Conservation (phyloP, 2,329 filamentous ascomycete species). For the Orbilia oligospora region DNA sequence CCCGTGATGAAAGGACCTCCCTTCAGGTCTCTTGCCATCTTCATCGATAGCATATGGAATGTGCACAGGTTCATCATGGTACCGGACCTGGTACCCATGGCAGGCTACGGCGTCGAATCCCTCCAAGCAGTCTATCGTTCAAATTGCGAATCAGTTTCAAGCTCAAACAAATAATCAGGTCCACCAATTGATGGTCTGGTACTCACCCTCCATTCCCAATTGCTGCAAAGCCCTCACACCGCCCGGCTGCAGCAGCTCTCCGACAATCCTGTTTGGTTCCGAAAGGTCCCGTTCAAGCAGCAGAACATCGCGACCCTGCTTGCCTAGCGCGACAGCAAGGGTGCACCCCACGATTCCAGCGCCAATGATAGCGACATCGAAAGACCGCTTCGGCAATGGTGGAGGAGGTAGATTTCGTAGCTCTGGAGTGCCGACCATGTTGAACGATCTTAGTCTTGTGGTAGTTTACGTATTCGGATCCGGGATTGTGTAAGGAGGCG, state of each 20-base stretch:
- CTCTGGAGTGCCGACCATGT: slow-evolving; percentile 57
- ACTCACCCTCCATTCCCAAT: slow-evolving; percentile 76
- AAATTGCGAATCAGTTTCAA: slow-evolving; percentile 41
- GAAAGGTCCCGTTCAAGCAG: slow-evolving; percentile 90
- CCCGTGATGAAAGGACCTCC: slow-evolving; percentile 91
- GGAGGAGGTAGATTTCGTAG: slow-evolving; percentile 55
- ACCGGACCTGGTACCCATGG: slow-evolving; percentile 89
- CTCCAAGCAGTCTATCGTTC: slow-evolving; percentile 78
- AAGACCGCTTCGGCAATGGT: slow-evolving; percentile 56
- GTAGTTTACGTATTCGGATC: neutral
- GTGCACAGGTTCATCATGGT: slow-evolving; percentile 78
- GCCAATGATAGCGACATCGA: slow-evolving; percentile 90
- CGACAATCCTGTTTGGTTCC: slow-evolving; percentile 95
- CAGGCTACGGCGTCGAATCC: slow-evolving; percentile 88
- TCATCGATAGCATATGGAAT: slow-evolving; percentile 80
- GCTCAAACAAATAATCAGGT: slow-evolving; percentile 2
- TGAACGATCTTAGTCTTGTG: slow-evolving; percentile 29
- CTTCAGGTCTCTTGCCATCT: slow-evolving; percentile 75
- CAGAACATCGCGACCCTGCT: slow-evolving; percentile 90
- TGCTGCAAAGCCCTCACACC: slow-evolving; percentile 84
- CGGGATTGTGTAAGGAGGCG: neutral
- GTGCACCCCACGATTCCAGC: slow-evolving; percentile 92
- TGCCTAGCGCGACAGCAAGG: slow-evolving; percentile 84
- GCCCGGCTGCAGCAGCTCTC: slow-evolving; percentile 93
- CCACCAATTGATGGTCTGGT: slow-evolving; percentile 2